Conservation (phyloP, 352 stramenopile genomes). For the Phytophthora colocasiae region DNA sequence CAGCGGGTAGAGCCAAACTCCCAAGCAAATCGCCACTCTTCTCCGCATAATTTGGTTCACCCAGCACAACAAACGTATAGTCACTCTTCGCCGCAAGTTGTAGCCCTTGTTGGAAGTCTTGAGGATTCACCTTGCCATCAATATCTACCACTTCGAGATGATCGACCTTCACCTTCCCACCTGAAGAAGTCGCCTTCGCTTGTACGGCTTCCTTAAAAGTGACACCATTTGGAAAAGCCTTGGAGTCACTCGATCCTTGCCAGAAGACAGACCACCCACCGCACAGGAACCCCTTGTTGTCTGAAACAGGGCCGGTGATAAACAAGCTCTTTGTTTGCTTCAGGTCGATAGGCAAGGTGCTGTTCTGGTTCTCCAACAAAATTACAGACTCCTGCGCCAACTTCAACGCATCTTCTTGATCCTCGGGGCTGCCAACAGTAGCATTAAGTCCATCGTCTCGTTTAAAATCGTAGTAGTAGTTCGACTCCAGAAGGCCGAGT, state of each 20-base stretch:
- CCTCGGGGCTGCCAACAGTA: constrained; percentile 54
- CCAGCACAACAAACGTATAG: constrained; percentile 78
- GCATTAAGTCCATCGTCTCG: constrained; percentile 7
- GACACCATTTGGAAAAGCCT: constrained; percentile 65
- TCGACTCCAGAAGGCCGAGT: constrained; percentile 48
- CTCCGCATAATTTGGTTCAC: constrained; percentile 84
- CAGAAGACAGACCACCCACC: constrained; percentile 79
- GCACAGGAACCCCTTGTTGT: constrained; percentile 79
- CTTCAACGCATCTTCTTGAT: constrained; percentile 63
- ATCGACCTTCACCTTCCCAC: constrained; percentile 22
- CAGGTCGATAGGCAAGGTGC: constrained; percentile 46
- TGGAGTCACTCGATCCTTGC: constrained; percentile 67
- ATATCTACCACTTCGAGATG: constrained; percentile 62
- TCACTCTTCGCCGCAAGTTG: constrained; percentile 58
- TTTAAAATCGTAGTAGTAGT: constrained; percentile 16
- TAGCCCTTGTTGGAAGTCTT: constrained; percentile 52
- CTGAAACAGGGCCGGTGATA: constrained; percentile 61
- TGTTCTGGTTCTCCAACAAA: constrained; percentile 75
- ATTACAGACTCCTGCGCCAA: constrained; percentile 83
- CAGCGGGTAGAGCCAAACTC: constrained; percentile 56
- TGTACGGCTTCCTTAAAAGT: constrained; percentile 64
- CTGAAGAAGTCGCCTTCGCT: constrained; percentile 8
- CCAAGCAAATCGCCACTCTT: constrained; percentile 79
- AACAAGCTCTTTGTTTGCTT: constrained; percentile 46
- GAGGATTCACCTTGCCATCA: constrained; percentile 41